Base-by-base conservation (phyloP, 345 rosid species). In the Nephelium lappaceum region DNA sequence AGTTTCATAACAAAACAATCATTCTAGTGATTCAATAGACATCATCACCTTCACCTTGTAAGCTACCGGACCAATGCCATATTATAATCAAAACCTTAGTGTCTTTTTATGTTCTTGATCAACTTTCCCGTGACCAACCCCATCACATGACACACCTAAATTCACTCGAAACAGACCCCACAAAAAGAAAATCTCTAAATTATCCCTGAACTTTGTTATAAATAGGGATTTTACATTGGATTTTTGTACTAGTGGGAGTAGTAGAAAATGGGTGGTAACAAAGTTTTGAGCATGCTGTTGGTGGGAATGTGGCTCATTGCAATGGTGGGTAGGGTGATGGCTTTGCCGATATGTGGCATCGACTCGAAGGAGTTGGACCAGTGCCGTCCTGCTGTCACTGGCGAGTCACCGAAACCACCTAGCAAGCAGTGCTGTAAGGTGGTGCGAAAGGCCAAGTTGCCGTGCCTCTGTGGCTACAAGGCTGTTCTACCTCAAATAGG, bases 311-410 rank as follows among this genome's bases (percentile, higher is more conserved):
- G 77, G 64, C 55, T 65, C 51, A 63, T 80, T 71, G 81, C 79
- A 70, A 42, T 74, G 78, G 79, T 75, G 82, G 73, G 58, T 73
- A 83, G 57, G 67, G 77, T 80, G 16, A 69, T 55, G 5, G 77
- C 72, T 60, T 24, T 53, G 6, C 67, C 76, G 10, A 55, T 88
- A 71, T 92, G 97, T 43, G 67, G 71, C 77, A 79, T 88, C 5
- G 86, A 86, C 51, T 58, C 87, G 19, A 38, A 65, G 67, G 67
- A 85, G 58, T 60, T 92, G 73, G 41, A 69, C 18, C 61, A 51
- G 49, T 90, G 96, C 74, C 84, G 83, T 4, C 82, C 89, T 3
- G 96, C 92, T 0, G 77, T 89, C 71, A 84, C 81, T 1, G 93
- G 94, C 21, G 6, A 38, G 64, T 47, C 81, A 6, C 94, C 93